phyloP scores from a whole-genome alignment of 305 asterid genomes.

The Nicotiana rustica region DNA sequence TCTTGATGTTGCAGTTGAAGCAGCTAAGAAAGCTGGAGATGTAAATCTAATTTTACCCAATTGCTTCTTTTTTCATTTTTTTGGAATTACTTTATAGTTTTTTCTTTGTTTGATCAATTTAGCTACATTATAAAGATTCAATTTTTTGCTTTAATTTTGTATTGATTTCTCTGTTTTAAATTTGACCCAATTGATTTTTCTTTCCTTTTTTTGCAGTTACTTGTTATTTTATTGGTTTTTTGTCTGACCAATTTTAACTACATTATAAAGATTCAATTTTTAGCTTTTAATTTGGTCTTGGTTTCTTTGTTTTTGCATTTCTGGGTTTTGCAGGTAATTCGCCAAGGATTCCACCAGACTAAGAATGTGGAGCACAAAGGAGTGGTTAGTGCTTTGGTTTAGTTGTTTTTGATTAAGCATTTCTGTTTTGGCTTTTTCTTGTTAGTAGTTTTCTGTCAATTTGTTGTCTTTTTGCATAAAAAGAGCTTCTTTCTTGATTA shows the following conservation, averaged over 20 bases:
- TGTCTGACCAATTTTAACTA: conserved; percentile 21
- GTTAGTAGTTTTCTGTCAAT: not conserved
- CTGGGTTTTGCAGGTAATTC: conserved; percentile 65
- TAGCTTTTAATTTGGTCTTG: conserved; percentile 27
- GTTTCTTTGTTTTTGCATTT: conserved; percentile 18
- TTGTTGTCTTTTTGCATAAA: not conserved
- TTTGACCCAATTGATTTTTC: not conserved
- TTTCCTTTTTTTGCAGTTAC: not conserved
- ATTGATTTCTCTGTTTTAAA: not conserved
- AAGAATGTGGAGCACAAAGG: conserved; percentile 95
- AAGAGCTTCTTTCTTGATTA: too few species aligned
- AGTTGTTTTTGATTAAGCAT: not conserved
- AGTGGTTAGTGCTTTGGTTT: conserved; percentile 50
- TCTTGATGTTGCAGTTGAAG: conserved; percentile 76
- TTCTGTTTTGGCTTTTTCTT: not conserved
- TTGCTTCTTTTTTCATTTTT: not conserved
- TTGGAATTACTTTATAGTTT: not conserved
- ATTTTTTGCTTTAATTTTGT: not conserved
- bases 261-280: conserved; percentile 31
- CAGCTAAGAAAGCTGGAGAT: conserved; percentile 91
- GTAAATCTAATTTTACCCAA: conserved; percentile 40
- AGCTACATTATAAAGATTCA: conserved; percentile 17
- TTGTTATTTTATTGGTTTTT: not conserved
- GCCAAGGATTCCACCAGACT: conserved; percentile 70
- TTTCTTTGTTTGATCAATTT: not conserved